phyloP scores from a whole-genome alignment of 2,329 filamentous ascomycete genomes.

The Talaromyces sp. region DNA sequence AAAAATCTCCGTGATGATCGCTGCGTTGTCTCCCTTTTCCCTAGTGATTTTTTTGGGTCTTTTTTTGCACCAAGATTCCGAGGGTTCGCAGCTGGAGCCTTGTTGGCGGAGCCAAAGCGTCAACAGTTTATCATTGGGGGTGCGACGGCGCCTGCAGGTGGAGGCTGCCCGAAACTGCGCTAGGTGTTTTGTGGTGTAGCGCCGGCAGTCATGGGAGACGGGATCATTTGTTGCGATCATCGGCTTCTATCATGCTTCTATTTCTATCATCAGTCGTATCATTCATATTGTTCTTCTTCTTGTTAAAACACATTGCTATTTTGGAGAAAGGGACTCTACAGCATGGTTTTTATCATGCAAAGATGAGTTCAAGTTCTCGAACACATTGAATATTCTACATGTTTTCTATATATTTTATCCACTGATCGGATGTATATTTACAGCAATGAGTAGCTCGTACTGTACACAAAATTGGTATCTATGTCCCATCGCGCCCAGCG shows the following conservation, averaged over 20 bases:
- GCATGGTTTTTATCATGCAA: too few relatives aligned
- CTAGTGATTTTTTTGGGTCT: background rate
- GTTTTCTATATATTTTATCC: too few relatives aligned
- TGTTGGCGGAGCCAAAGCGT: background rate
- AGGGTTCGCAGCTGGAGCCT: background rate
- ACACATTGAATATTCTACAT: too few relatives aligned
- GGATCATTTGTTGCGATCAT: too few relatives aligned
- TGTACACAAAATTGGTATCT: background rate
- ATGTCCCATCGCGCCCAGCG: conserved; percentile 14
- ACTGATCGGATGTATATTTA: background rate
- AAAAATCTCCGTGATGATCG: background rate
- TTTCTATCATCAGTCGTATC: too few relatives aligned
- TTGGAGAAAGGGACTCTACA: too few relatives aligned
- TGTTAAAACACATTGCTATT: too few relatives aligned
- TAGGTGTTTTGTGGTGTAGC: background rate
- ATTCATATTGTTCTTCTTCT: too few relatives aligned
- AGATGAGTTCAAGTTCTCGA: too few relatives aligned
- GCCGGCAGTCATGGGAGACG: background rate
- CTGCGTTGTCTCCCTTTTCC: background rate
- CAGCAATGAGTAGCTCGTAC: background rate
- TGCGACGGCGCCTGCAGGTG: background rate
- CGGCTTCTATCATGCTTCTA: too few relatives aligned
- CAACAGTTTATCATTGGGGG: background rate
- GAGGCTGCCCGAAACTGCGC: background rate
- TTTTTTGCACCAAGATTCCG: background rate